phyloP scores from a whole-genome alignment of 345 rosid genomes.

The Salix udensis region DNA sequence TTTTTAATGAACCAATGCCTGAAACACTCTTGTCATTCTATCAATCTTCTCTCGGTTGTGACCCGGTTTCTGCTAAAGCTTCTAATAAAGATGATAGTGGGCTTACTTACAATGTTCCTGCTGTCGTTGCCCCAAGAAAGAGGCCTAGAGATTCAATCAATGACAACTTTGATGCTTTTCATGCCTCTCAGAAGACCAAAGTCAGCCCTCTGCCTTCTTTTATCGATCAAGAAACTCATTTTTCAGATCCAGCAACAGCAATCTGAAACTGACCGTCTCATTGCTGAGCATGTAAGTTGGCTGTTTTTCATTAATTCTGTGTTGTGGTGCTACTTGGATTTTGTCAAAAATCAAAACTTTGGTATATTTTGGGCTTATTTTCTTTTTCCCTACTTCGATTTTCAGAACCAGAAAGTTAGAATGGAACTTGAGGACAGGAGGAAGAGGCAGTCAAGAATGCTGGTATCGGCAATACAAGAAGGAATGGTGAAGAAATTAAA shows the following conservation, averaged over 20 bases:
- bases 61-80: slow-evolving; percentile 34
- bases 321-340: neutral
- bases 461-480: slow-evolving; percentile 44
- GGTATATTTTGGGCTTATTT: neutral
- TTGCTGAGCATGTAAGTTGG: slow-evolving; percentile 46
- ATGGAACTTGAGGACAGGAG: slow-evolving; percentile 57
- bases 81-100: slow-evolving; percentile 48
- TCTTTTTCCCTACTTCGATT: neutral
- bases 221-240: slow-evolving; percentile 34
- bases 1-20: slow-evolving; percentile 26
- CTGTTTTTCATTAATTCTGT: neutral
- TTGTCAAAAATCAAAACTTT: neutral
- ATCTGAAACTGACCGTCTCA: slow-evolving; percentile 48
- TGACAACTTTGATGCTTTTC: slow-evolving; percentile 20
- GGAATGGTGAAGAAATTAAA: slow-evolving; percentile 37
- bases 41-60: slow-evolving; percentile 35
- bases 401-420: slow-evolving; percentile 51
- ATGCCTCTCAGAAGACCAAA: slow-evolving; percentile 35
- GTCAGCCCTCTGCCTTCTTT: slow-evolving; percentile 26
- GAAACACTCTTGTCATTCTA: slow-evolving; percentile 21
- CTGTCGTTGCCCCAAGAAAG: slow-evolving; percentile 31
- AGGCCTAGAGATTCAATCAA: slow-evolving; percentile 39
- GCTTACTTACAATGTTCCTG: slow-evolving; percentile 44
- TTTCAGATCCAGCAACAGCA: slow-evolving; percentile 57
- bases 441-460: slow-evolving; percentile 52